Evolutionary conservation across 1,139 yeast species (phyloP), one percentile per base, ranked within the genome.

Genomic region (Blastobotrys petasosporus): DNA sequence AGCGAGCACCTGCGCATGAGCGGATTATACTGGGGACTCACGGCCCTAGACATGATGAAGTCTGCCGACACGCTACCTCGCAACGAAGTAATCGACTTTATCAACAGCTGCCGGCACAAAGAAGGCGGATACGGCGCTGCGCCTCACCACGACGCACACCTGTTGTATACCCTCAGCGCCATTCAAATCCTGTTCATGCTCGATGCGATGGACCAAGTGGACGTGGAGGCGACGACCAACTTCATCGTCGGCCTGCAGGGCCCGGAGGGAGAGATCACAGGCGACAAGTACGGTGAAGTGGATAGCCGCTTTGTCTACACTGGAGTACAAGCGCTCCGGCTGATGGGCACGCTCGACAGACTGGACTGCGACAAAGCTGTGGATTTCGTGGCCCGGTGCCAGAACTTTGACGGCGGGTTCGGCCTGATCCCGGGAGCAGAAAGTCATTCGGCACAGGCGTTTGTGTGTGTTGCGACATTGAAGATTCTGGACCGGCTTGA

Each of bases 381-480:
- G 1, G 69, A 68, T 1, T 92, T 80, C 66, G 76, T 90, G 9
- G 58, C 76, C 50, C 60, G 62, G 37, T 94, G 98, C 64, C 82
- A 77, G 52, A 94, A 94, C 63, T 92, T 87, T 60, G 98, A 92
- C 62, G 99, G 98, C 3, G 96, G 95, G 0, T 92, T 85, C 69
- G 98, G 98, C 0, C 71, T 86, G 67, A 79, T 80, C 8, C 98
- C 98, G 0, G 97, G 96, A 0, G 90, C 95, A 0, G 99, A 92
- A 62, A 80, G 94, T 42, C 99, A 92, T 65, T 82, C 95, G 1
- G 97, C 97, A 0, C 96, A 87, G 67, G 87, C 84, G 0, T 88
- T 87, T 58, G 85, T 94, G 0, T 88, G 95, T 54, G 64, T 92
- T 1, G 98, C 85, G 1, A 75, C 94, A 0, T 69, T 94, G 42